Base-by-base conservation (phyloP, 2,329 filamentous ascomycete genomes). In the Aspergillus japonicus region DNA sequence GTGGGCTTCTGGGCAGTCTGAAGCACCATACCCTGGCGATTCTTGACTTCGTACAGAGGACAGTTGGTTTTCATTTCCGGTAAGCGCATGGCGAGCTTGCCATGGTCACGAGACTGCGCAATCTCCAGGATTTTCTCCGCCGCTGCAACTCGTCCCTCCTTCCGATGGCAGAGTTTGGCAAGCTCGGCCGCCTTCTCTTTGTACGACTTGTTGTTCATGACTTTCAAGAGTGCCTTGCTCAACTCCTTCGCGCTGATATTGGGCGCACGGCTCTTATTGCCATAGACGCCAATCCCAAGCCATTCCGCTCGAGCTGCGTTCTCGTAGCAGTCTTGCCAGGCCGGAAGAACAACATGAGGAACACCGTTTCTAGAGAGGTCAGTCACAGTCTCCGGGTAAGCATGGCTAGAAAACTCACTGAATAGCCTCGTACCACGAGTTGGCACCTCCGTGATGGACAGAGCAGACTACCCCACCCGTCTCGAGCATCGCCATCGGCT, bases 381-480 rank as follows among this genome's bases (percentile, higher is more conserved):
- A 57, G 44, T 56, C 12, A n/a, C 16, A n/a, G 24, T 1, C 14
- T 8, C 1, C 0, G 49, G 54, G 16, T 2, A 10, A 19, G 26
- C n/a, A 26, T 48, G 47, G n/a, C 12, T 8, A 29, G 33, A 19
- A 1, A 2, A 71, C 73, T 64, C 66, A 79, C 78, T 67, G 67
- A 33, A 80, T 66, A 1, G 77, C 74, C 64, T 82, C 80, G 31
- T 78, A 74, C 63, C 74, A 81, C 0, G 78, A 81, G 59, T 78
- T 81, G 0, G 80, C 78, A 1, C 80, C 80, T 0, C 80, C 80
- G 56, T 82, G 80, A 54, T 80, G 75, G 0, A 81, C 68, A 0
- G 75, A 74, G 57, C 77, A 79, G 1, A 73, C 68, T 10, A 81
- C 66, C 29, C 71, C 64, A 0, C 76, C 76, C 0, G 73, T 73